A percentile compares a stretch with the other conserved stretches of the same genome.
Conservation (phyloP, 2,329 filamentous ascomycete genomes). For the Aaosphaeria pasadenensis region DNA sequence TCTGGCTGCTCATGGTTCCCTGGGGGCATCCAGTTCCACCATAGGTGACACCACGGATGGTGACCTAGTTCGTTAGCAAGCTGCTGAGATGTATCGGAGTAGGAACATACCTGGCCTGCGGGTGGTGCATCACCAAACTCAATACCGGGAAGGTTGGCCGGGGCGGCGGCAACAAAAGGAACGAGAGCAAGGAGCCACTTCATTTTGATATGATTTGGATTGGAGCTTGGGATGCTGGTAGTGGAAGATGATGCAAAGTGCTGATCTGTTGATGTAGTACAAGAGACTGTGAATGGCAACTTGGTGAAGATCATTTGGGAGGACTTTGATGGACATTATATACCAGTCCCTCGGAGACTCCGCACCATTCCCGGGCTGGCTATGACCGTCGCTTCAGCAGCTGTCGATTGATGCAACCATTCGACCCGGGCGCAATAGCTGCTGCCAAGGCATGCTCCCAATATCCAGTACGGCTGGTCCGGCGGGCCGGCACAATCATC, state of each 20-base stretch:
- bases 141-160: slow-evolving; percentile 12
- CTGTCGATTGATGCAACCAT: slow-evolving; percentile 13
- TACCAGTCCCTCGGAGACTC: slow-evolving; percentile 21
- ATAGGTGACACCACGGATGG: slow-evolving; percentile 44
- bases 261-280: slow-evolving; percentile 15
- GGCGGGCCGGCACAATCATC: slow-evolving; percentile 22
- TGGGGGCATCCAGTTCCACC: slow-evolving; percentile 49
- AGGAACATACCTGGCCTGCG: slow-evolving; percentile 23
- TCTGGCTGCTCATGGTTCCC: slow-evolving; percentile 41
- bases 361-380: slow-evolving; percentile 5
- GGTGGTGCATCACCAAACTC: slow-evolving; percentile 26
- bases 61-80: slow-evolving; percentile 29
- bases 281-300: slow-evolving; percentile 17
- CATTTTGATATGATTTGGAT: slow-evolving; percentile 21
- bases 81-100: neutral
- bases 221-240: neutral
- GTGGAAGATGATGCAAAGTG: slow-evolving; percentile 11
- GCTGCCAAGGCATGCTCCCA: slow-evolving; percentile 25
- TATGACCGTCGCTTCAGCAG: slow-evolving; percentile 10
- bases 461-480: slow-evolving; percentile 35
- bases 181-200: slow-evolving; percentile 36
- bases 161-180: slow-evolving; percentile 29
- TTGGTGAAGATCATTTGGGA: slow-evolving; percentile 29
- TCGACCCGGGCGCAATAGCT: slow-evolving; percentile 17
- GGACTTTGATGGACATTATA: slow-evolving; percentile 27